Percentiles rank a stretch among this genome's conserved stretches.
These are phyloP conservation scores for Sporobolomyces pararoseus DNA, from an alignment of 768 basidiomycete genomes.

Conservation along the genomic window DNA sequence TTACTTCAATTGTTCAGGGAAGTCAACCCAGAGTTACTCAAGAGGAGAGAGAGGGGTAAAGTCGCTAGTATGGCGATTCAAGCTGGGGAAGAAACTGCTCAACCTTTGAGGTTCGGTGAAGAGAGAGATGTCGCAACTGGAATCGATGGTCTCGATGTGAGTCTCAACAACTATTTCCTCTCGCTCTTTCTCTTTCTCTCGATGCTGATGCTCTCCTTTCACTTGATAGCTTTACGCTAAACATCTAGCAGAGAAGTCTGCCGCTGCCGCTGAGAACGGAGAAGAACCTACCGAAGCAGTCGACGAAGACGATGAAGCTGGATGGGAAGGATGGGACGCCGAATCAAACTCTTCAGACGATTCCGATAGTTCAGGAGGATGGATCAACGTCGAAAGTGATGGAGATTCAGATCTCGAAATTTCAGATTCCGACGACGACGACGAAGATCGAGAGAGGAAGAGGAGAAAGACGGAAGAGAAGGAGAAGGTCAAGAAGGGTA, in stretches of 20 bases:
- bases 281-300: slow-evolving; percentile 54
- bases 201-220: slow-evolving; percentile 1
- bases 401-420: slow-evolving; percentile 64
- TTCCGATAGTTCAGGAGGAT: slow-evolving; percentile 65
- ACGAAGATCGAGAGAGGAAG: slow-evolving; percentile 45
- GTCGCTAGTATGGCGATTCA: slow-evolving; percentile 66
- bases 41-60: slow-evolving; percentile 85
- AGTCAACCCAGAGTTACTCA: slow-evolving; percentile 88
- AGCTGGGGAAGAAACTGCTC: slow-evolving; percentile 42
- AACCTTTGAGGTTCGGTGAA: slow-evolving; percentile 72
- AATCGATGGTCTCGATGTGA: slow-evolving; percentile 82
- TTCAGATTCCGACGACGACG: slow-evolving; percentile 80
- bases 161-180: slow-evolving; percentile 46
- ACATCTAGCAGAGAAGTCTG: slow-evolving; percentile 66
- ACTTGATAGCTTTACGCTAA: slow-evolving; percentile 49
- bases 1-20: slow-evolving; percentile 88
- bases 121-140: slow-evolving; percentile 67
- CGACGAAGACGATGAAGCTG: slow-evolving; percentile 64
- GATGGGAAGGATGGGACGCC: slow-evolving; percentile 71
- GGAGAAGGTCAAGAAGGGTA: slow-evolving; percentile 41
- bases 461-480: slow-evolving; percentile 30
- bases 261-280: slow-evolving; percentile 53
- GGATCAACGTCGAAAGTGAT: slow-evolving; percentile 75
- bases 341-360: slow-evolving; percentile 45
- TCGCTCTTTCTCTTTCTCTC: background rate